Percentiles rank a stretch among this genome's conserved stretches.
Conservation (phyloP, 352 stramenopile genomes). For the Phytopythium oedochilum region DNA sequence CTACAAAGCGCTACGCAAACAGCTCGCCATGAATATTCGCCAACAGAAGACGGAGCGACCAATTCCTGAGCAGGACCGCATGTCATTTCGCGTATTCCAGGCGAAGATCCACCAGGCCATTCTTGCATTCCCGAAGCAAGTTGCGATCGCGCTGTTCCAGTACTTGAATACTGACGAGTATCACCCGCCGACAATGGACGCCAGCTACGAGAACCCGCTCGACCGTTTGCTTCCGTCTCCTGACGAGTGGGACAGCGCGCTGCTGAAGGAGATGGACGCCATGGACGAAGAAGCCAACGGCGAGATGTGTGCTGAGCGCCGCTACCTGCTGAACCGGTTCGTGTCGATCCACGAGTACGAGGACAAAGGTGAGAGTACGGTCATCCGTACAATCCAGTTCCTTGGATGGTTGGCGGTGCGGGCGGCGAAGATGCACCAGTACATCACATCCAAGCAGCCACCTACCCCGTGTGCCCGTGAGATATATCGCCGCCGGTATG, state of each 20-base stretch:
- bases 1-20: conserved; percentile 68
- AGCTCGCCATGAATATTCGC: conserved; percentile 83
- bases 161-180: conserved; percentile 74
- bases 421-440: conserved; percentile 59
- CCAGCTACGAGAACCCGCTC: conserved; percentile 44
- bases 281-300: conserved; percentile 60
- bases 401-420: conserved; percentile 71
- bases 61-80: conserved; percentile 79
- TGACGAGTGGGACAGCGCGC: conserved; percentile 41
- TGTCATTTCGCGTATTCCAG: conserved; percentile 85
- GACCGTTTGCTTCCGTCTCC: conserved; percentile 41
- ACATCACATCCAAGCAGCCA: conserved; percentile 27
- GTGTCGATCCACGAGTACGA: conserved; percentile 83
- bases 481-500: conserved; percentile 46
- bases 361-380: conserved; percentile 83
- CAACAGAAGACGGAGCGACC: conserved; percentile 78
- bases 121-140: conserved; percentile 59
- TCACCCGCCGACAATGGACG: conserved; percentile 45
- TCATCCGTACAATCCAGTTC: conserved; percentile 82
- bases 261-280: conserved; percentile 50
- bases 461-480: conserved; percentile 12
- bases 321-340: conserved; percentile 82
- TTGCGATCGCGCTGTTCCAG: conserved; percentile 64
- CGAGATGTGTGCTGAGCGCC: conserved; percentile 74
- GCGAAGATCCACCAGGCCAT: conserved; percentile 82